A percentile compares a stretch with the other conserved stretches of the same genome.
Conservation (phyloP, 2,329 filamentous ascomycete genomes). For the Hypoxylon sp. region DNA sequence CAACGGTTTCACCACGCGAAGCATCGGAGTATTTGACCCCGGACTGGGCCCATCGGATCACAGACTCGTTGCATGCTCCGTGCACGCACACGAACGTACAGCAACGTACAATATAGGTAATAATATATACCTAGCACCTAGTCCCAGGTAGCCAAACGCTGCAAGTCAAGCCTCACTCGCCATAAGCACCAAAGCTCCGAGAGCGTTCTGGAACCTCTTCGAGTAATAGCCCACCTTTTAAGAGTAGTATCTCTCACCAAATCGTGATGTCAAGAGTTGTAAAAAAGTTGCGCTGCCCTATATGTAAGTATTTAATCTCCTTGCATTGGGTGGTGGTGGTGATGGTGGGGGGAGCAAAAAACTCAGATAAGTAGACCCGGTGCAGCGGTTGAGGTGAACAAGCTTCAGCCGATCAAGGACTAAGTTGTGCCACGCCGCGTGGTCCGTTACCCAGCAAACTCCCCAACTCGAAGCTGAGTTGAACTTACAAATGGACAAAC, state of each 20-base stretch:
- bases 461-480: slow-evolving; percentile 2
- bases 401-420: not conserved
- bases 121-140: not conserved
- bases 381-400: slow-evolving; percentile 21
- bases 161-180: not conserved
- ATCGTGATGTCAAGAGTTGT: slow-evolving; percentile 27
- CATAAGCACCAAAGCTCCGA: slow-evolving; percentile 14
- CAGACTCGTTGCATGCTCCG: slow-evolving; percentile 10
- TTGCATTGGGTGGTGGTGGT: not conserved
- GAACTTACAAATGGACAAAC: not conserved
- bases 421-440: slow-evolving; percentile 14
- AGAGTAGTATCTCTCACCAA: slow-evolving; percentile 7
- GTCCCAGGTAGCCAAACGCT: too few species aligned
- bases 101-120: not conserved
- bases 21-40: slow-evolving; percentile 30
- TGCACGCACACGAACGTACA: not conserved
- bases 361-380: slow-evolving; percentile 33
- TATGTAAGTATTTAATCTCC: not conserved
- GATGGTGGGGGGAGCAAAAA: not conserved
- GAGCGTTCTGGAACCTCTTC: slow-evolving; percentile 12
- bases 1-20: slow-evolving; percentile 38
- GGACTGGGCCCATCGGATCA: slow-evolving; percentile 19
- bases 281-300: slow-evolving; percentile 10
- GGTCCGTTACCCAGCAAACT: slow-evolving; percentile 6
- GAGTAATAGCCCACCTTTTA: not conserved